phyloP scores from a whole-genome alignment of 805 yeast species.

The Suhomyces emberorum region DNA sequence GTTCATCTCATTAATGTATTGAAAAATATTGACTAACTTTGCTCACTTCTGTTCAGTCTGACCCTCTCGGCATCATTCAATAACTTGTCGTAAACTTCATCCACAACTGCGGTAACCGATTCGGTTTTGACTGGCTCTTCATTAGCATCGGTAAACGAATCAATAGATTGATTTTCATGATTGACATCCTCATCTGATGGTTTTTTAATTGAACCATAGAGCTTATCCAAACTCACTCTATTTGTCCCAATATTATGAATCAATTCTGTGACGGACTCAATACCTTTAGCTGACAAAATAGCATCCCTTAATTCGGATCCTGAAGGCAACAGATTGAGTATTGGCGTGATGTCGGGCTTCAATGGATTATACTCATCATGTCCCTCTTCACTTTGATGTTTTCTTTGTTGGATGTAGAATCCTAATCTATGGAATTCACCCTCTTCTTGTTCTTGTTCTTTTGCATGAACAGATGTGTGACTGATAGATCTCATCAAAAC shows the following conservation, averaged over 20 bases:
- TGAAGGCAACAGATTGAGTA: conserved; percentile 45
- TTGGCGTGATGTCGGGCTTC: neutral
- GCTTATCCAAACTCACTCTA: conserved; percentile 47
- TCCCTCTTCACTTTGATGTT: conserved; percentile 13
- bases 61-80: conserved; percentile 66
- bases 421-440: conserved; percentile 91
- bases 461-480: conserved; percentile 64
- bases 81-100: conserved; percentile 69
- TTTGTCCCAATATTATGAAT: conserved; percentile 60
- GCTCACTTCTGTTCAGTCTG: conserved; percentile 42
- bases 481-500: conserved; percentile 62
- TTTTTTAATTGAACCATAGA: conserved; percentile 33
- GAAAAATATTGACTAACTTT: too few species aligned
- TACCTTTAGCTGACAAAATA: conserved; percentile 72
- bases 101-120: conserved; percentile 44
- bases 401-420: conserved; percentile 60
- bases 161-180: conserved; percentile 26
- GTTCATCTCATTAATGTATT: too few species aligned
- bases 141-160: conserved; percentile 19
- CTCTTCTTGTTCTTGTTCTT: conserved; percentile 82
- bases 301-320: conserved; percentile 56
- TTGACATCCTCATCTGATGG: neutral
- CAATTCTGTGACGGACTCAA: conserved; percentile 63
- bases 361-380: neutral
- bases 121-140: neutral